Base-by-base conservation (phyloP, 352 stramenopile species). In the Pythium phragmiticola region DNA sequence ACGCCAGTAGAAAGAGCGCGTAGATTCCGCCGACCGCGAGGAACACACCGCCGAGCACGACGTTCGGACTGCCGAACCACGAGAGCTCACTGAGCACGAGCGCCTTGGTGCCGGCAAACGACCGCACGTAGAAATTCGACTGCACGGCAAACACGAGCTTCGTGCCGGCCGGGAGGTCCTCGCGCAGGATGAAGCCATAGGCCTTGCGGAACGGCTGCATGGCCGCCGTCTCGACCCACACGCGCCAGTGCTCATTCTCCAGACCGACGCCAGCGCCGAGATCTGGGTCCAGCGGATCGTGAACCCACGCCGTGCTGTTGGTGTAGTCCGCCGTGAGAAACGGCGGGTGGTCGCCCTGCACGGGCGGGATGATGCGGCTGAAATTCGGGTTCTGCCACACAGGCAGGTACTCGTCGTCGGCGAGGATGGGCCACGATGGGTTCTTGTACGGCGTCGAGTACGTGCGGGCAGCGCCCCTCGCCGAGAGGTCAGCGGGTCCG, bases 51-150 rank as follows among this genome's bases (percentile, higher is more conserved):
- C 77, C 82, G 1, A 90, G 68, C 1, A 83, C 23, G 30, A 71
- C 64, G 63, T 93, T 93, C 42, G 73, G 56, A 42, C 73, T 88
- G 42, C 84, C 82, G 53, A 91, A 88, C 82, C 84, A 93, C 51
- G 74, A 69, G 30, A 88, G 49, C 33, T 89, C 78, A 41, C 74
- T 76, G 30, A 92, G 60, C 33, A 92, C 77, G 33, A 92, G 54
- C n/a, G 84, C 72, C 57, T 92, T 92, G 42, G 74, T 70, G 26
- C 79, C 84, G 12, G 34, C 70, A 49, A 92, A 89, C 2, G 76
- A 88, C 7, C 80, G 69, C 17, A 92, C 80, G 53, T 76, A 91
- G 70, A 88, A 93, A 57, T 91, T 91, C 47, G 84, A 93, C 65
- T 91, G 84, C 50, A 93, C 82, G 2, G 82, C 84, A 53, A 93